Evolutionary conservation across 805 yeast genomes (phyloP).

Genomic region (Cyberlindnera lachancei): DNA sequence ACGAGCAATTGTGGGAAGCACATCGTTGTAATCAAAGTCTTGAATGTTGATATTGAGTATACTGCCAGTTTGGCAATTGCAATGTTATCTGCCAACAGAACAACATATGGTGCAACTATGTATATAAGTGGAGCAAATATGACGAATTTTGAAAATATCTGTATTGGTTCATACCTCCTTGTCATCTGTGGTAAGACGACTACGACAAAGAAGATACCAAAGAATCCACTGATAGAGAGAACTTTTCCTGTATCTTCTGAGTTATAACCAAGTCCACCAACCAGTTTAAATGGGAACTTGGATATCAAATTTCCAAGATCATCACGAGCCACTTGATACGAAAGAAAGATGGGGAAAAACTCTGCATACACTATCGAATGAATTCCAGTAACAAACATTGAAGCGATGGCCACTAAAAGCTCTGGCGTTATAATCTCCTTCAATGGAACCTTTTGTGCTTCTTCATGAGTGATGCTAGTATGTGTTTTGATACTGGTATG

Average conservation of each 20-base stretch:
- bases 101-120: conserved; percentile 12
- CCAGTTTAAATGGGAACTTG: conserved; percentile 13
- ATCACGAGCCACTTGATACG: conserved; percentile 10
- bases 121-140: conserved; percentile 14
- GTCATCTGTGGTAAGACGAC: conserved; percentile 16
- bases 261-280: conserved; percentile 16
- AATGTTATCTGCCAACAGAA: conserved; percentile 10
- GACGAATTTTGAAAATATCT: conserved; percentile 12
- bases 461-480: conserved; percentile 2
- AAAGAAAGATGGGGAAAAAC: conserved; percentile 11
- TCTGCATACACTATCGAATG: conserved; percentile 11
- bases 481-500: no score
- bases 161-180: conserved; percentile 15
- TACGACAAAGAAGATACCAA: conserved; percentile 13
- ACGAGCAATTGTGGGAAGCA: conserved; percentile 10
- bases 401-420: conserved; percentile 4
- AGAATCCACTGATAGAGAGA: conserved; percentile 16
- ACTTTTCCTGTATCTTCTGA: conserved; percentile 16
- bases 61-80: conserved; percentile 3
- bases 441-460: not conserved
- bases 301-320: conserved; percentile 10
- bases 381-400: conserved; percentile 5
- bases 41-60: conserved; percentile 4
- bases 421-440: conserved; percentile 6
- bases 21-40: conserved; percentile 6